These are phyloP conservation scores for Plasmodium vivax DNA, from an alignment of 169 alveolate genomes.

Conservation along the genomic window DNA sequence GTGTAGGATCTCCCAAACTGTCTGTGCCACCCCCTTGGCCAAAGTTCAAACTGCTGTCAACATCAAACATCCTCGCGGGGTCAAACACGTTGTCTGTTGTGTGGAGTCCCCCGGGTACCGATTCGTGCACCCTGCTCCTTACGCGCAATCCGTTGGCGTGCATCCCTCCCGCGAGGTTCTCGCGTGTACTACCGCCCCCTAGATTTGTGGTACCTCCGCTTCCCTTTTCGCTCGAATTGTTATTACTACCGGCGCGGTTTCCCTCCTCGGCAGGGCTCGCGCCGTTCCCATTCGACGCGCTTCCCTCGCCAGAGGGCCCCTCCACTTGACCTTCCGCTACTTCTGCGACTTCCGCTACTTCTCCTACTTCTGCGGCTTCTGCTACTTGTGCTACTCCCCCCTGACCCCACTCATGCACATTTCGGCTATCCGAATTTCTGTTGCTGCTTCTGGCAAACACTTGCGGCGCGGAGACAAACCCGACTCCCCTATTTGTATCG, in stretches of 20 bases:
- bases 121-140: background rate
- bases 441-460: background rate
- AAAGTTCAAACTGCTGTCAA: background rate
- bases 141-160: background rate
- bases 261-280: background rate
- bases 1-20: background rate
- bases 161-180: background rate
- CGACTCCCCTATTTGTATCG: conserved; percentile 1
- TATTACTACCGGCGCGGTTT: background rate
- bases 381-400: background rate
- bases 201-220: background rate
- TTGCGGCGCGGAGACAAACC: background rate
- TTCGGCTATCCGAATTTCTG: conserved; percentile 1
- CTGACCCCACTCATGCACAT: conserved; percentile 9
- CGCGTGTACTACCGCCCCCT: background rate
- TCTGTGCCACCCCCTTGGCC: background rate
- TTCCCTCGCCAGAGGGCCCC: background rate
- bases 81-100: background rate
- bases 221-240: background rate
- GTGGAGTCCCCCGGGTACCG: background rate
- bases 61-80: background rate
- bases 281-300: background rate
- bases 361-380: no score
- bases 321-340: background rate
- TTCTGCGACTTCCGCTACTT: no score